These are phyloP conservation scores for Ceratorhiza oryzae-sativae DNA, from an alignment of 1,284 basidiomycete species.

Conservation along the genomic window DNA sequence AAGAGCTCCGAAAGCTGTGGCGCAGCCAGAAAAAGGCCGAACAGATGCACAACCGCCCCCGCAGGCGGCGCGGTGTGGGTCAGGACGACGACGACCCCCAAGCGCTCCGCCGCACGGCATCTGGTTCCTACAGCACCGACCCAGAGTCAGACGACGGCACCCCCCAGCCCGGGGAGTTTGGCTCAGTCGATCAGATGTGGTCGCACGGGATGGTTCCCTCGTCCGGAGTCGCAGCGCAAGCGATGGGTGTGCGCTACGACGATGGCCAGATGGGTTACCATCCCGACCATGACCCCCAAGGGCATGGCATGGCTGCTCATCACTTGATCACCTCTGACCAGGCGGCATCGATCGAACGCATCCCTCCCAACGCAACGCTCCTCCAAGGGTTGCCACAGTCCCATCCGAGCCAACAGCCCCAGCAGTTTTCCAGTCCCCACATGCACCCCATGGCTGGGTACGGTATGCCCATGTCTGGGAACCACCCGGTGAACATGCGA, in stretches of 20 bases:
- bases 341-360: conserved; percentile 7
- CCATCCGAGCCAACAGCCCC: conserved; percentile 26
- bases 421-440: conserved; percentile 3
- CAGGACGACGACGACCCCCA: conserved; percentile 26
- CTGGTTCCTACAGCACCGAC: conserved; percentile 22
- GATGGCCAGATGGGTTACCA: background rate
- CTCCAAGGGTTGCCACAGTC: conserved; percentile 18
- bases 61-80: conserved; percentile 14
- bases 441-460: conserved; percentile 16
- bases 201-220: background rate
- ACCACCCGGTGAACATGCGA: conserved; percentile 10
- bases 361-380: conserved; percentile 33
- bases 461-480: conserved; percentile 8
- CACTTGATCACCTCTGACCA: conserved; percentile 9
- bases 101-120: conserved; percentile 12
- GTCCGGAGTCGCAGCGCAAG: background rate
- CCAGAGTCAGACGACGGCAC: conserved; percentile 32
- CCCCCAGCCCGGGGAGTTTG: conserved; percentile 32
- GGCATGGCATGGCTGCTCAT: background rate
- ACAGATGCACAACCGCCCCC: conserved; percentile 44
- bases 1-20: conserved; percentile 96
- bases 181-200: conserved; percentile 25
- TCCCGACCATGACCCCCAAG: conserved; percentile 11
- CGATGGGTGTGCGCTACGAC: background rate
- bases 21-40: conserved; percentile 89